Percentiles rank a stretch among this genome's conserved stretches.
phyloP scores from a whole-genome alignment of 2,329 filamentous ascomycete species.

The Hymenoscyphus infarciens region DNA sequence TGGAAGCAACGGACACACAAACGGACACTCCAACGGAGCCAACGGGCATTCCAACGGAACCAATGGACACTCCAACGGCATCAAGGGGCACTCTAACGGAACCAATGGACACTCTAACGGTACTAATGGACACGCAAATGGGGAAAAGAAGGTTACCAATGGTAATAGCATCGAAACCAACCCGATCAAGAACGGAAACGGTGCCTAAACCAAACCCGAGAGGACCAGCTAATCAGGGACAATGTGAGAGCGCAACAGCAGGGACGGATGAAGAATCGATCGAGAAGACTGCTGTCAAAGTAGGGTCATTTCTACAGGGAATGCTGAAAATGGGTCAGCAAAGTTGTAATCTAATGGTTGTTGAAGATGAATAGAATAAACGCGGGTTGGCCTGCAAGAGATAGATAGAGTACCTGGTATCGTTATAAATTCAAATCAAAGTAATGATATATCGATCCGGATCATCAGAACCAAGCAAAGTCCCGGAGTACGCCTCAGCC shows the following conservation, averaged over 20 bases:
- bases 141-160: background rate
- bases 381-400: no score
- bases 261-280: no score
- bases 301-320: no score
- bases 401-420: no score
- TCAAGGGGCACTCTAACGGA: background rate
- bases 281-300: no score
- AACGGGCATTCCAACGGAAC: background rate
- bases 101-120: background rate
- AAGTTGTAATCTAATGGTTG: no score
- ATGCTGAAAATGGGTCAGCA: no score
- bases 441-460: background rate
- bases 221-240: no score
- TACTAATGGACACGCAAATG: background rate
- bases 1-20: conserved; percentile 20
- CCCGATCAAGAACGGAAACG: background rate
- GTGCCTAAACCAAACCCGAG: no score
- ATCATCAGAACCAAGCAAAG: background rate
- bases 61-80: background rate
- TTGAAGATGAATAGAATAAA: no score
- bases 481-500: background rate
- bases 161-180: background rate
- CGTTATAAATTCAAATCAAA: no score
- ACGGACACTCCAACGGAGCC: background rate
- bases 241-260: no score